Evolutionary conservation across 768 basidiomycete species (phyloP), one percentile per base, ranked within the genome.

Genomic region (Cubamyces lactineus): DNA sequence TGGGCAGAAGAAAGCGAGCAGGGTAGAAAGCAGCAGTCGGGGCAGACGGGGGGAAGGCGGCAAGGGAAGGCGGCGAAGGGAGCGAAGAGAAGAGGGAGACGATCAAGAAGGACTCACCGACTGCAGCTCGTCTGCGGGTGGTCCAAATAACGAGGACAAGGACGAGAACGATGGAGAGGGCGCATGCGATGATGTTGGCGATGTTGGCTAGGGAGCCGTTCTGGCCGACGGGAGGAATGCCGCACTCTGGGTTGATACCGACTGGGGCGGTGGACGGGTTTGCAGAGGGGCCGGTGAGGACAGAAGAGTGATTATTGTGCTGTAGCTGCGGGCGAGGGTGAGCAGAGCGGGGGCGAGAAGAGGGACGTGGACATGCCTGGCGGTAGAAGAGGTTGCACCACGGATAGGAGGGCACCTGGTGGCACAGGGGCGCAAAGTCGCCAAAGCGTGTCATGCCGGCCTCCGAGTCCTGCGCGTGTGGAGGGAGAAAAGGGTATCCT

Each of bases 381-480:
- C 84, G 84, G 77, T 94, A 94, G 78, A 96, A 96, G 67, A 97
- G 87, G 72, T 97, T 97, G 77, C 96, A 98, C 86, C 92, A 91
- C 0, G 95, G 85, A 71, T 96, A 90, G 48, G 89, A 91, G 1
- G 92, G 92, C 9, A 84, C 83, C 45, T 83, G 75, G 43, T 79
- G 76, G 73, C 93, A 94, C 53, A 91, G 77, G 19, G 84, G 76
- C 70, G 79, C 72, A 73, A 91, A 93, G 70, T 91, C 87, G 61
- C 91, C 91, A 72, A 93, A 92, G 65, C 76, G 77, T 65, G 81
- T 80, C 88, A 84, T 82, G 34, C 67, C 67, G 52, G 59, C 41
- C 9, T 34, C 34, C 34, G 34, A 34, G 34, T 34, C 34, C 34
- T 34, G 34, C 34, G 34, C 34, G 34, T 11, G 34, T 34, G 5